Base-by-base conservation (phyloP, 495 filamentous ascomycete species). In the Cercophora newfieldiana region DNA sequence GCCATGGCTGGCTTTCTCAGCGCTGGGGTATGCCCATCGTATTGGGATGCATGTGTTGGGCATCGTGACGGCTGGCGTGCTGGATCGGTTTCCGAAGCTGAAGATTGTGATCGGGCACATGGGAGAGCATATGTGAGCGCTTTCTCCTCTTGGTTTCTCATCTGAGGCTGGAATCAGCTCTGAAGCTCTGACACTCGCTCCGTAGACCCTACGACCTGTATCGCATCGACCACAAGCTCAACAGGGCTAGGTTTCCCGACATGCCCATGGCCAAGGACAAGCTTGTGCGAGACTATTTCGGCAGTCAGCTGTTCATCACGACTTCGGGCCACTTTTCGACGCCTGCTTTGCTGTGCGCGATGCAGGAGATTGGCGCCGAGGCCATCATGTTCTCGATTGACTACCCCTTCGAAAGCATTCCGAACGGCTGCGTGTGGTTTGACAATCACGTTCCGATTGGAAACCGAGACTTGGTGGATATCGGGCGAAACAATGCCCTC, bases 71-170 rank as follows among this genome's bases (percentile, higher is more conserved):
- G 68, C 69, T 0, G 77, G 77, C 10, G 63, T 78, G 2, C 87
- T 87, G 65, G 82, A 86, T 66, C 75, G 78, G 1, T 84, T 80
- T 64, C 85, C 87, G 0, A 80, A 79, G 31, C 71, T 89, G 25
- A 86, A 89, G 69, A 75, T 90, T 56, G 83, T 90, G 33, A 75
- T 90, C 18, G 87, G 87, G 0, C 88, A 90, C 70, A 79, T 89
- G 71, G 88, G 88, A 3, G 87, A 90, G 73, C 68, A 70, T 51
- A 72, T 72, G 69, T 68, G 49, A 66, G 69, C 10, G n/a, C n/a
- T n/a, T n/a, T n/a, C n/a, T n/a, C 18, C 21, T 3, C 22, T 22
- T 22, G 5, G 3, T 53, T n/a, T 53, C n/a, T 5, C n/a, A 19
- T 22, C 10, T 2, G 21, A n/a, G 24, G n/a, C 1, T 19, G n/a